Base-by-base conservation (phyloP, 2,329 filamentous ascomycete genomes). In the Myrmaecium sp. region DNA sequence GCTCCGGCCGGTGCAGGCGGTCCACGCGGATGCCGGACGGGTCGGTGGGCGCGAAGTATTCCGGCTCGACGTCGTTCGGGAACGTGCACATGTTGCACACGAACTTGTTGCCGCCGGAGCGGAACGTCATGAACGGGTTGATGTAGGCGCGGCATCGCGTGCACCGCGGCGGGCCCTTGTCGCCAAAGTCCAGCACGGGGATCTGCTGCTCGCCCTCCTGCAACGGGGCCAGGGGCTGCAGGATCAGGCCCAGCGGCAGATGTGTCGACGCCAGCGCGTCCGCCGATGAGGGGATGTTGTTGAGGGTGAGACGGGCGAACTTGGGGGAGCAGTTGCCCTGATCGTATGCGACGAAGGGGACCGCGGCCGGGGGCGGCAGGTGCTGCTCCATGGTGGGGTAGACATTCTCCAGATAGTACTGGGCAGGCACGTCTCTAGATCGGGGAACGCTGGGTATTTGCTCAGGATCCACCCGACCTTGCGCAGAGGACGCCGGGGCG, bases 81-180 rank as follows among this genome's bases (percentile, higher is more conserved):
- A 95, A 92, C 13, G 79, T 89, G 58, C 89, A 98, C 56, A 98
- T 80, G 47, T 98, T 98, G 60, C 89, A 98, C 27, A 93, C 82
- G 49, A 93, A 91, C 49, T 92, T 93, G 57, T 86, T 93, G 30
- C 89, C 89, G 19, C 86, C 86, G 10, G 78, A 76, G 32, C 78
- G 70, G 64, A 98, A 98, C 46, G 84, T 79, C 89, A 98, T 95
- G 49, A 98, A 98, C 2, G 89, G 89, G 46, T 98, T 98, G 57
- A 98, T 91, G 55, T 98, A 98, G 9, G 86, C 78, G 46, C 89
- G 69, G 59, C 89, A 98, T 55, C 89, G 68, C 42, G 81, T 72
- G 54, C 89, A 98, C 49, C 89, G 70, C 13, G 89, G 89, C 21
- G 89, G 89, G 0, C 89, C 89, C 20, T 60, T 58, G 21, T 94